phyloP scores from a whole-genome alignment of 1,284 basidiomycete species.

The Cronartium ribicola region DNA sequence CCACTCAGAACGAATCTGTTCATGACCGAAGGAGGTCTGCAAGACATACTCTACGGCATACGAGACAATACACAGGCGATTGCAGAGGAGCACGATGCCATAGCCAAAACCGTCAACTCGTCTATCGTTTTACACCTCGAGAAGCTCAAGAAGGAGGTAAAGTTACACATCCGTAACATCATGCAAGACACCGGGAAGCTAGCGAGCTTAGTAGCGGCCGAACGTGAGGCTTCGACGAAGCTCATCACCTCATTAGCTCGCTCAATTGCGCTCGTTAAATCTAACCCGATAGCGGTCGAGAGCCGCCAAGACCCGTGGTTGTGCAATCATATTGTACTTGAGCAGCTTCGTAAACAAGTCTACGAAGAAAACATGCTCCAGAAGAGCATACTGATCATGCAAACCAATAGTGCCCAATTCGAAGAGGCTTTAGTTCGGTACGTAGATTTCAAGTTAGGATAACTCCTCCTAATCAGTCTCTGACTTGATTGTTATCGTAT shows the following conservation, averaged over 20 bases:
- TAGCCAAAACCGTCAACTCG: constrained; percentile 91
- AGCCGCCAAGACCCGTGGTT: constrained; percentile 79
- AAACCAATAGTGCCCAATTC: constrained; percentile 92
- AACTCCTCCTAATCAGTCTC: background rate
- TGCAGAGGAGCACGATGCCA: constrained; percentile 92
- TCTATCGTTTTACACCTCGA: constrained; percentile 97
- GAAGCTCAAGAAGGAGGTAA: constrained; percentile 88
- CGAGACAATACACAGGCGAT: constrained; percentile 85
- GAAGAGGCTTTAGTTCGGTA: constrained; percentile 90
- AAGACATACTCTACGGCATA: constrained; percentile 91
- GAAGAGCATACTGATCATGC: constrained; percentile 98
- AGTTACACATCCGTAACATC: constrained; percentile 81
- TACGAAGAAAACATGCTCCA: constrained; percentile 97
- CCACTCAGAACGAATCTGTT: constrained; percentile 85
- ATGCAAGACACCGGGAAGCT: constrained; percentile 63
- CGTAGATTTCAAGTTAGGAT: background rate
- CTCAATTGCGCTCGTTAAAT: constrained; percentile 84
- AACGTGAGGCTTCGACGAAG: constrained; percentile 83
- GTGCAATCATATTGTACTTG: constrained; percentile 72
- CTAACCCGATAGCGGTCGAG: constrained; percentile 83
- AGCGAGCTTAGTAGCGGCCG: constrained; percentile 85
- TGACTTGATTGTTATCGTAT: constrained; percentile 48
- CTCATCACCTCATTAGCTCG: constrained; percentile 82
- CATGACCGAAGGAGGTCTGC: constrained; percentile 72
- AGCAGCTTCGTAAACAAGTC: constrained; percentile 81